phyloP scores from a whole-genome alignment of 225 moss, liverwort and hornwort species.

The Marchantia polymorpha region DNA sequence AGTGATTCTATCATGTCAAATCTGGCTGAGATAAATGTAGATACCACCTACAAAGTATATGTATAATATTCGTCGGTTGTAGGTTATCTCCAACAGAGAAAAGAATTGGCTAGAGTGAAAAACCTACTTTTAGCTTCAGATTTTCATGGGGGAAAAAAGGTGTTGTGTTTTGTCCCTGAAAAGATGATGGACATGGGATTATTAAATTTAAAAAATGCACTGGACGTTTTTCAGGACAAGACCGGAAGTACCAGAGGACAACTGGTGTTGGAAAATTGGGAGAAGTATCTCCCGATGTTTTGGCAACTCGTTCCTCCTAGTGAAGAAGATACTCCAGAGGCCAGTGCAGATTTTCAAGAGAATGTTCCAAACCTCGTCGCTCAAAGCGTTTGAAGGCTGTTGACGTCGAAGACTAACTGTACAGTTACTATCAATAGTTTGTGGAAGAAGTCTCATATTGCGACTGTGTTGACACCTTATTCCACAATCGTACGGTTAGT shows the following conservation, averaged over 20 bases:
- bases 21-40: too few species aligned
- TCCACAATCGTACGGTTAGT: neutral
- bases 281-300: slow-evolving; percentile 68
- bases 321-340: slow-evolving; percentile 95
- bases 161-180: too few species aligned
- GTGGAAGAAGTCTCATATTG: neutral
- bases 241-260: slow-evolving; percentile 67
- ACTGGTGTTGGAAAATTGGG: slow-evolving; percentile 64
- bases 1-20: too few species aligned
- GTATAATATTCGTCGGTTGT: too few species aligned
- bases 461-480: neutral
- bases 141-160: too few species aligned
- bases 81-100: too few species aligned
- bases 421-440: slow-evolving; percentile 3
- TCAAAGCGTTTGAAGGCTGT: slow-evolving; percentile 24
- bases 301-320: slow-evolving; percentile 99
- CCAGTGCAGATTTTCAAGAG: slow-evolving; percentile 43
- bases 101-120: too few species aligned
- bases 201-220: too few species aligned
- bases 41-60: too few species aligned
- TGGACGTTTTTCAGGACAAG: slow-evolving; percentile 56
- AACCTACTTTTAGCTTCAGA: too few species aligned
- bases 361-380: slow-evolving; percentile 32
- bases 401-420: neutral
- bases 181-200: too few species aligned